Percentiles rank a stretch among this genome's conserved stretches.
These are phyloP conservation scores for Helminthosporium solani DNA, from an alignment of 2,329 filamentous ascomycete species.

Conservation along the genomic window DNA sequence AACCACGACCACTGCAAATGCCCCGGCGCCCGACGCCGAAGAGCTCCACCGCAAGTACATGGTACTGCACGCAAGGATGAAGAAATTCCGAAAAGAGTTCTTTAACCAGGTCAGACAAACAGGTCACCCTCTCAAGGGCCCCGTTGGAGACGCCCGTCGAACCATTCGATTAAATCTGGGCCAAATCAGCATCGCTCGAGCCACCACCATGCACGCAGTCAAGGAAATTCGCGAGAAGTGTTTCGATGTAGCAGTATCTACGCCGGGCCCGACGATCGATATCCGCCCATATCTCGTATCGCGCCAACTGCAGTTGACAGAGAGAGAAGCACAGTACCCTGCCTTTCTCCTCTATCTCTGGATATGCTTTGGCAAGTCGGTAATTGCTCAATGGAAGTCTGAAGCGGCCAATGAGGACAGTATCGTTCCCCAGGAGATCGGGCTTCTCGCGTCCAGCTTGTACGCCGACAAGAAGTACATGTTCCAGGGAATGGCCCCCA, in stretches of 20 bases:
- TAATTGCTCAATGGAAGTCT: constrained; percentile 61
- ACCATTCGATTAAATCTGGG: constrained; percentile 34
- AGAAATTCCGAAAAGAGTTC: constrained; percentile 37
- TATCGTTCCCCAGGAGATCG: constrained; percentile 68
- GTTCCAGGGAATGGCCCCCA: constrained; percentile 62
- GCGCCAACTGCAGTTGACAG: constrained; percentile 28
- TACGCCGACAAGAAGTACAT: constrained; percentile 69
- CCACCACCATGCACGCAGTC: constrained; percentile 30
- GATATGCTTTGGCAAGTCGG: constrained; percentile 71
- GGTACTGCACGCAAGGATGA: constrained; percentile 39
- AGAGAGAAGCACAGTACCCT: constrained; percentile 46
- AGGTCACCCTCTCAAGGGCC: constrained; percentile 27
- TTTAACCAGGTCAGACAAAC: constrained; percentile 24
- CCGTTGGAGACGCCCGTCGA: constrained; percentile 36
- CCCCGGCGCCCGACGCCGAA: constrained; percentile 20
- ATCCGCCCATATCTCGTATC: constrained; percentile 40
- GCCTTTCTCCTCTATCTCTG: constrained; percentile 65
- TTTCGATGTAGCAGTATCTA: constrained; percentile 26
- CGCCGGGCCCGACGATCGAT: constrained; percentile 34
- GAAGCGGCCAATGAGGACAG: constrained; percentile 43
- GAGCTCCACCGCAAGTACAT: constrained; percentile 38
- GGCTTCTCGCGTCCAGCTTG: constrained; percentile 72
- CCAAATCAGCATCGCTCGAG: constrained; percentile 34
- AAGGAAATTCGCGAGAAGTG: constrained; percentile 30
- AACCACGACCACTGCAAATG: constrained; percentile 8